phyloP scores from a whole-genome alignment of 306 rosid species.

The Quercus wislizeni region DNA sequence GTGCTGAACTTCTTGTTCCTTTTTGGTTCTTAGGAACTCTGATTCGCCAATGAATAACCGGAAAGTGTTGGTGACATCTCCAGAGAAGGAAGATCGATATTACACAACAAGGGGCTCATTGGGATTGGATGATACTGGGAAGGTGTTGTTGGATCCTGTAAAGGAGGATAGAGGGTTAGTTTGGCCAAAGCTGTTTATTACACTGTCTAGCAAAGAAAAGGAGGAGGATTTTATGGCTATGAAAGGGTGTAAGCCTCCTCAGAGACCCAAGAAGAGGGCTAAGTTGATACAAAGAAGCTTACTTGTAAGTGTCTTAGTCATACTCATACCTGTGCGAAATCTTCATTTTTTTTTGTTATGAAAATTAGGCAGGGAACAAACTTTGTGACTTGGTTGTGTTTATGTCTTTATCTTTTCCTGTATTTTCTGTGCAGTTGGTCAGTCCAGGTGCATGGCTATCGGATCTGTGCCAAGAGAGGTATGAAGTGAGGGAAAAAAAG shows the following conservation, averaged over 20 bases:
- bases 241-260: slow-evolving; percentile 67
- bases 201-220: slow-evolving; percentile 57
- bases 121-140: slow-evolving; percentile 52
- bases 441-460: slow-evolving; percentile 64
- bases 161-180: slow-evolving; percentile 31
- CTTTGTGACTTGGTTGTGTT: neutral
- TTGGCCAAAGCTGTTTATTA: slow-evolving; percentile 55
- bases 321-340: neutral
- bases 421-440: slow-evolving; percentile 39
- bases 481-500: slow-evolving; percentile 66
- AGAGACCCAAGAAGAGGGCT: slow-evolving; percentile 59
- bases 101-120: slow-evolving; percentile 53
- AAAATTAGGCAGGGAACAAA: neutral
- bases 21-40: slow-evolving; percentile 27
- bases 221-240: slow-evolving; percentile 67
- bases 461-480: slow-evolving; percentile 59
- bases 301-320: slow-evolving; percentile 33
- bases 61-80: slow-evolving; percentile 29
- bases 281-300: slow-evolving; percentile 49
- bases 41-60: slow-evolving; percentile 24
- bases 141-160: slow-evolving; percentile 31
- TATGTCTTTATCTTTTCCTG: neutral
- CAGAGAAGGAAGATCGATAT: slow-evolving; percentile 58
- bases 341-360: neutral
- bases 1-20: neutral